Conservation (phyloP, 345 rosid genomes). For the Euphorbia tirucalli region DNA sequence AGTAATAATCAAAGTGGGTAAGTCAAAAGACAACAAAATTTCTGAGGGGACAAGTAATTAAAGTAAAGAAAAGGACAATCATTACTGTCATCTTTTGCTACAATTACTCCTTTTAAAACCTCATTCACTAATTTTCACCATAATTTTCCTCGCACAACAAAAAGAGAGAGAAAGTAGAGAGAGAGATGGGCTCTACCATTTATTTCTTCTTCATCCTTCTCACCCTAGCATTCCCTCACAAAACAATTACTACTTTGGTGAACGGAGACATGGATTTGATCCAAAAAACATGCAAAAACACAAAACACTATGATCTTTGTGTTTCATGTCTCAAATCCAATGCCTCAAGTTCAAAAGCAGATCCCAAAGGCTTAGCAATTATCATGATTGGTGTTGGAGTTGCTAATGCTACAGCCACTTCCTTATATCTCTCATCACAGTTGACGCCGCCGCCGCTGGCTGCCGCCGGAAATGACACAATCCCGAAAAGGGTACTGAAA, state of each 20-base stretch:
- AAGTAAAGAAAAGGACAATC: background rate
- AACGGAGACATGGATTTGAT: constrained; percentile 38
- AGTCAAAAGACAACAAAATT: background rate
- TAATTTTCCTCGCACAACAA: too few species aligned
- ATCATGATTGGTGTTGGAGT: constrained; percentile 55
- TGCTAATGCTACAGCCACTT: constrained; percentile 68
- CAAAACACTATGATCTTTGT: constrained; percentile 67
- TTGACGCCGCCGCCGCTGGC: constrained; percentile 28
- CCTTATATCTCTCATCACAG: constrained; percentile 53
- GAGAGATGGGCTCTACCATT: constrained; percentile 13
- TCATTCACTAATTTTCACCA: background rate
- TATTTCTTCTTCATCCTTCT: constrained; percentile 25
- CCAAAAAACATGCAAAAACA: constrained; percentile 60
- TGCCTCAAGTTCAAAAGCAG: constrained; percentile 49
- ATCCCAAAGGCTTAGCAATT: constrained; percentile 62
- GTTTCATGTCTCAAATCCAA: constrained; percentile 69
- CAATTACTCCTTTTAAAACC: background rate
- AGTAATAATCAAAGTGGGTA: background rate
- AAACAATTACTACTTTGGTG: too few species aligned
- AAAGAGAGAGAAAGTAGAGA: background rate
- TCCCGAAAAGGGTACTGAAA: constrained; percentile 38
- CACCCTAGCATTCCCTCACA: constrained; percentile 17
- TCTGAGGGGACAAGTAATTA: background rate
- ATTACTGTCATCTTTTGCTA: background rate
- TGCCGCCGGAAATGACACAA: constrained; percentile 24